Evolutionary conservation across 805 yeast genomes (phyloP).

Genomic region (Kuraishia molischiana): DNA sequence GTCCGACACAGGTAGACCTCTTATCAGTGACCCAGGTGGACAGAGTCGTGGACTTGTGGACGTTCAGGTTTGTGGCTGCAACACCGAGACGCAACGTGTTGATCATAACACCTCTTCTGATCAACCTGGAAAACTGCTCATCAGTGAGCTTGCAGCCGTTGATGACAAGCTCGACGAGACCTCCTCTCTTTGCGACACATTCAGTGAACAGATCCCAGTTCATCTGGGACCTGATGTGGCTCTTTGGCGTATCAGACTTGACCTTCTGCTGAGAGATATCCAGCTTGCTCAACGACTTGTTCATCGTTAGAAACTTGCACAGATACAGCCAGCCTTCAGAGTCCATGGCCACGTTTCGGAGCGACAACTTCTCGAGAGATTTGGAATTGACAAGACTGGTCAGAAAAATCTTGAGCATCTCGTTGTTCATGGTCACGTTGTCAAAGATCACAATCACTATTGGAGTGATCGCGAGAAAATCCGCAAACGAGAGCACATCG

Average conservation of each 20-base stretch:
- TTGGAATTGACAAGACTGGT: constrained; percentile 32
- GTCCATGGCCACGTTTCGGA: constrained; percentile 47
- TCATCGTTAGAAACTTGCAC: constrained; percentile 36
- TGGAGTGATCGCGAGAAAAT: constrained; percentile 46
- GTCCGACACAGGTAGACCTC: constrained; percentile 37
- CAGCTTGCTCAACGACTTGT: constrained; percentile 33
- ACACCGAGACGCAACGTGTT: constrained; percentile 42
- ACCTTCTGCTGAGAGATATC: constrained; percentile 50
- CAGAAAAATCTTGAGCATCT: constrained; percentile 42
- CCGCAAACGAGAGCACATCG: constrained; percentile 47
- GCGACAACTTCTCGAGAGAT: constrained; percentile 38
- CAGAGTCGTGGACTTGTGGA: constrained; percentile 27
- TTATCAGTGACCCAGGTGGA: constrained; percentile 38
- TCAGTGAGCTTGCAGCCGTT: constrained; percentile 44
- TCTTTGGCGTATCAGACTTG: constrained; percentile 31
- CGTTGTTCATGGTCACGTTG: constrained; percentile 43
- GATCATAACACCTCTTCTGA: constrained; percentile 28
- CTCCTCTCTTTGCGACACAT: constrained; percentile 33
- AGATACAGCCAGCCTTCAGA: constrained; percentile 38
- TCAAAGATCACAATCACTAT: constrained; percentile 46
- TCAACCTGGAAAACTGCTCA: constrained; percentile 27
- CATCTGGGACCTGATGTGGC: constrained; percentile 32
- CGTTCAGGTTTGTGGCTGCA: constrained; percentile 39
- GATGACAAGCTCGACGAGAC: constrained; percentile 47
- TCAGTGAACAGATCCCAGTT: constrained; percentile 42